Conservation (phyloP, 495 filamentous ascomycete genomes). For the Penicillium nucicola region DNA sequence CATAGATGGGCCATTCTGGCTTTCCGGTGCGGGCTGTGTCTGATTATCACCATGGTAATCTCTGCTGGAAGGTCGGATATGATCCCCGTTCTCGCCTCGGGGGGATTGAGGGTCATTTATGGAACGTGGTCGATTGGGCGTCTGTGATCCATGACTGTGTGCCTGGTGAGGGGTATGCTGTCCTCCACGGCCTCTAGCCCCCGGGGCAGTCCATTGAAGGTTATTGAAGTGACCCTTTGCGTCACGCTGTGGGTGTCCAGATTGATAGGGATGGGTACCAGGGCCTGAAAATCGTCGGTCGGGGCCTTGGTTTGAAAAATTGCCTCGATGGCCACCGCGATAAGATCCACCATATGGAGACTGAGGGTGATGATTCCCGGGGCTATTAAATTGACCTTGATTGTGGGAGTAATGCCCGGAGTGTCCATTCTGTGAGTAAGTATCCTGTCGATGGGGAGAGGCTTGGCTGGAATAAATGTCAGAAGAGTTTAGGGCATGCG, state of each 20-base stretch:
- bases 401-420: slow-evolving; percentile 54
- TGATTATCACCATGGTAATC: slow-evolving; percentile 59
- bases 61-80: slow-evolving; percentile 56
- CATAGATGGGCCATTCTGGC: slow-evolving; percentile 39
- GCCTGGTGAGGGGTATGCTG: slow-evolving; percentile 31
- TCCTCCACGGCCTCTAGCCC: slow-evolving; percentile 26
- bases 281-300: slow-evolving; percentile 42
- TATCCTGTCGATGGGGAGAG: slow-evolving; percentile 49
- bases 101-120: slow-evolving; percentile 32
- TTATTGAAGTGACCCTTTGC: slow-evolving; percentile 52
- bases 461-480: slow-evolving; percentile 35
- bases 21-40: slow-evolving; percentile 31
- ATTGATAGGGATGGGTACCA: slow-evolving; percentile 30
- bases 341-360: slow-evolving; percentile 46
- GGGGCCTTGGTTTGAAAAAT: slow-evolving; percentile 48
- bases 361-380: slow-evolving; percentile 48
- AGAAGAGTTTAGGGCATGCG: slow-evolving; percentile 14
- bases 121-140: slow-evolving; percentile 25
- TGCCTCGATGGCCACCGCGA: slow-evolving; percentile 46
- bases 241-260: slow-evolving; percentile 25
- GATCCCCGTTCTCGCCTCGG: slow-evolving; percentile 55
- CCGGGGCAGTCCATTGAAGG: slow-evolving; percentile 57
- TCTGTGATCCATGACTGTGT: slow-evolving; percentile 24
- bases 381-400: slow-evolving; percentile 50
- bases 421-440: slow-evolving; percentile 40